phyloP scores from a whole-genome alignment of 2,329 filamentous ascomycete species.

The Venturia aucupariae region DNA sequence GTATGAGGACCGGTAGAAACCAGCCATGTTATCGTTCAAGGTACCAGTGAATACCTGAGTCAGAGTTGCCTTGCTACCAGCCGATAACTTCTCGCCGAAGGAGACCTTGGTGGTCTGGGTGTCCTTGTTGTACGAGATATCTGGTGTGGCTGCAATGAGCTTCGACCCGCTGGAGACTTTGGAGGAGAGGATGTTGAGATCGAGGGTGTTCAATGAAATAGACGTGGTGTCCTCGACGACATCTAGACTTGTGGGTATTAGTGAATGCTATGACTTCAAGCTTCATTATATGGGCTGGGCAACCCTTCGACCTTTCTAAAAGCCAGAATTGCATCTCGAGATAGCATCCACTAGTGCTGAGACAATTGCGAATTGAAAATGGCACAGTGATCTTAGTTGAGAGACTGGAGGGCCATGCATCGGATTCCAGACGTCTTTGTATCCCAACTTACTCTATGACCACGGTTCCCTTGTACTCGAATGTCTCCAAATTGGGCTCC shows the following conservation, averaged over 20 bases:
- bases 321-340: no score
- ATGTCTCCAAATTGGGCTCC: conserved; percentile 81
- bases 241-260: conserved; percentile 50
- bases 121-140: conserved; percentile 65
- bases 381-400: not conserved
- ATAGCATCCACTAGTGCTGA: no score
- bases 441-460: conserved; percentile 56
- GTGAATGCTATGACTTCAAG: not conserved
- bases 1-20: conserved; percentile 94
- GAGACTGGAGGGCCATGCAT: not conserved
- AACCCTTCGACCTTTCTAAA: no score
- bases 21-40: conserved; percentile 92
- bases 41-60: conserved; percentile 69
- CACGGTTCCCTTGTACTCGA: conserved; percentile 78
- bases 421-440: no score
- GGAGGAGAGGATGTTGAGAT: conserved; percentile 71
- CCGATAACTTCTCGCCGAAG: conserved; percentile 63
- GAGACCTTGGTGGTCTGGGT: conserved; percentile 74
- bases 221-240: conserved; percentile 76
- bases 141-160: conserved; percentile 51
- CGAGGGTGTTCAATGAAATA: conserved; percentile 78
- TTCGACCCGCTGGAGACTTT: conserved; percentile 55
- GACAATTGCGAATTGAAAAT: no score
- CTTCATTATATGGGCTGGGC: no score
- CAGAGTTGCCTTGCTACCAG: conserved; percentile 68